Evolutionary conservation across 805 yeast genomes (phyloP), one percentile per base, ranked within the genome.

Genomic region (Metschnikowia santaceciliae): DNA sequence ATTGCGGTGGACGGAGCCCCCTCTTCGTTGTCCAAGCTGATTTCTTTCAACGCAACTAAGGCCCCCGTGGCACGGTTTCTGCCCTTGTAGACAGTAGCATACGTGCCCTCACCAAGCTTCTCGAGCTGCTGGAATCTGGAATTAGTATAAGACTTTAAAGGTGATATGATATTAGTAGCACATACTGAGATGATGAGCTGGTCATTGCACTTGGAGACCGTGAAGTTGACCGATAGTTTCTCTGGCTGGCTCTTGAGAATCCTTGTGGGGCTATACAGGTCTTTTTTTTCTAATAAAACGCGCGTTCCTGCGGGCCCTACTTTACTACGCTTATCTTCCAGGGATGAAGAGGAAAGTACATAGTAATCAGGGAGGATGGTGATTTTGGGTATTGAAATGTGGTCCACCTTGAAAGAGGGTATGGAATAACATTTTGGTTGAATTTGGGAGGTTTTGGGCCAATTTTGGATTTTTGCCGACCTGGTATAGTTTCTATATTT

Each of bases 1-100:
- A 92, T 92, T 2, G 99, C 99, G 0, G 99, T 94, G 4, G 97
- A 90, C 6, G 99, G 99, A 1, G 98, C 95, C 36, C 99, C 99
- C 71, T 94, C 97, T 64, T 94, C 99, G 47, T 95, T 86, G 65
- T 94, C 99, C 54, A 92, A 76, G 61, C 87, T 88, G 71, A 94
- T 94, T 67, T 94, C 98, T 67, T 94, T 94, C 61, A 94, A 75
- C 0, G 99, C 99, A 17, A 94, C 99, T 17, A 91, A 77, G 49
- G 88, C 90, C 46, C 90, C 97, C 30, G 91, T 86, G 61, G 84
- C 82, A 55, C 88, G 81, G 67, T 88, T 94, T 64, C 90, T 81
- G 38, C 88, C 99, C 63, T 92, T 94, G 74, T 92, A 94, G 33
- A 94, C 99, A n/a, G 97, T 95, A 61, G 99, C 99, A 71, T 94